These are phyloP conservation scores for Exophiala sideris DNA, from an alignment of 2,329 filamentous ascomycete species.

Conservation along the genomic window DNA sequence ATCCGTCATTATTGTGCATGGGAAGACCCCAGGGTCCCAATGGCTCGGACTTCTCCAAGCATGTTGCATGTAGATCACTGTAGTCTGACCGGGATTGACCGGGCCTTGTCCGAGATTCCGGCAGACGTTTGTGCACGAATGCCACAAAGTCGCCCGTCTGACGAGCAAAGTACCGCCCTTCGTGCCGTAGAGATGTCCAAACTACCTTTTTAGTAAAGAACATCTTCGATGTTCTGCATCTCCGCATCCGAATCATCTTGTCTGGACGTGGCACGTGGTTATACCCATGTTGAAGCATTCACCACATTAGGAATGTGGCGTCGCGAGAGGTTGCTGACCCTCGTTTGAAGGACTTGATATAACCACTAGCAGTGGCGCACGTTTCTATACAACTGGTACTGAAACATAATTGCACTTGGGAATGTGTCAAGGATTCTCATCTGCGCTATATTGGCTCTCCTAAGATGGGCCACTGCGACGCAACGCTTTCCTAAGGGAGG, in stretches of 20 bases:
- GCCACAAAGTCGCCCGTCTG: too few species aligned
- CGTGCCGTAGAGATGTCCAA: too few species aligned
- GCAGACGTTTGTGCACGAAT: too few species aligned
- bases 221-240: neutral
- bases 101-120: too few species aligned
- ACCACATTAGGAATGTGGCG: neutral
- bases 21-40: too few species aligned
- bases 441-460: neutral
- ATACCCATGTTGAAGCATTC: neutral
- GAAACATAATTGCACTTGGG: neutral
- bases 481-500: neutral
- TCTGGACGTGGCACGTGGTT: conserved; percentile 13
- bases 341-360: neutral
- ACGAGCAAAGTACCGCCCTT: too few species aligned
- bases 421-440: neutral
- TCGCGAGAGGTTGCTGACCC: neutral
- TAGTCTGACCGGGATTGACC: too few species aligned
- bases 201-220: neutral
- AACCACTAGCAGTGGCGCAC: neutral
- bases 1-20: too few species aligned
- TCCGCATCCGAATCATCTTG: conserved; percentile 12
- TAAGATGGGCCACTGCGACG: neutral
- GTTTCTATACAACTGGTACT: neutral
- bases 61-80: too few species aligned
- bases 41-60: too few species aligned